Percentiles rank a stretch among this genome's conserved stretches.
Conservation (phyloP, 768 basidiomycete species). For the Auricularia auricula-judae region DNA sequence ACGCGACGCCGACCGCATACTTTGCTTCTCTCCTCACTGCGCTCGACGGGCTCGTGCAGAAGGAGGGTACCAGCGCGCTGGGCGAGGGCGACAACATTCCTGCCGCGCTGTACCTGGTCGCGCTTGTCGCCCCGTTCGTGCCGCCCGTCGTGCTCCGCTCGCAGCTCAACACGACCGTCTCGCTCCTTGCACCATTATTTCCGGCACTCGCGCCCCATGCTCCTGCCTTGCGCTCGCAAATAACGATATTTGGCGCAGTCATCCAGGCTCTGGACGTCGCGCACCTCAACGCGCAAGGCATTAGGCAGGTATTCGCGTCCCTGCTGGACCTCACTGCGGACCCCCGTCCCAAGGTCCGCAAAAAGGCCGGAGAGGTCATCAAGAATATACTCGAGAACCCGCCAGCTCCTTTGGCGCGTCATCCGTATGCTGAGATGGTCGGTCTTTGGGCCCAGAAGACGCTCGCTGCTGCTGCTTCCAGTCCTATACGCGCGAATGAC, state of each 20-base stretch:
- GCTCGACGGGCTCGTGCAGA: conserved; percentile 58
- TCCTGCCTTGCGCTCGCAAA: conserved; percentile 76
- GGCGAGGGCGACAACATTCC: conserved; percentile 70
- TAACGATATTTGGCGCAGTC: conserved; percentile 62
- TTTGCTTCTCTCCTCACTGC: conserved; percentile 86
- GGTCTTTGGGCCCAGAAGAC: conserved; percentile 67
- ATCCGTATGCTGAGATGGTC: conserved; percentile 79
- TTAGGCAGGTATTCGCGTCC: conserved; percentile 77
- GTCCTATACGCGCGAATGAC: conserved; percentile 35
- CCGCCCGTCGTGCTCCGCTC: conserved; percentile 70
- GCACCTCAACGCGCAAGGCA: conserved; percentile 52
- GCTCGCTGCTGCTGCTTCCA: conserved; percentile 53
- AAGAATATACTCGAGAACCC: conserved; percentile 65
- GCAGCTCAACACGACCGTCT: conserved; percentile 58
- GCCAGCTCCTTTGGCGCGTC: conserved; percentile 61
- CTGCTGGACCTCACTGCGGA: conserved; percentile 78
- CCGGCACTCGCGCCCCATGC: conserved; percentile 52
- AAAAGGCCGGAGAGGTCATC: conserved; percentile 78
- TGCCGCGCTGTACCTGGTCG: conserved; percentile 75
- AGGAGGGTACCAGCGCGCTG: conserved; percentile 37
- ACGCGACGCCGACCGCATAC: conserved; percentile 76
- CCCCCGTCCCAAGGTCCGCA: conserved; percentile 87
- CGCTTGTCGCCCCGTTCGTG: conserved; percentile 67
- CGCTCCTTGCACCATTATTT: conserved; percentile 71
- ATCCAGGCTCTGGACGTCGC: conserved; percentile 60